phyloP scores from a whole-genome alignment of 1,139 yeast genomes.

The Lodderomyces orthopsilosis region DNA sequence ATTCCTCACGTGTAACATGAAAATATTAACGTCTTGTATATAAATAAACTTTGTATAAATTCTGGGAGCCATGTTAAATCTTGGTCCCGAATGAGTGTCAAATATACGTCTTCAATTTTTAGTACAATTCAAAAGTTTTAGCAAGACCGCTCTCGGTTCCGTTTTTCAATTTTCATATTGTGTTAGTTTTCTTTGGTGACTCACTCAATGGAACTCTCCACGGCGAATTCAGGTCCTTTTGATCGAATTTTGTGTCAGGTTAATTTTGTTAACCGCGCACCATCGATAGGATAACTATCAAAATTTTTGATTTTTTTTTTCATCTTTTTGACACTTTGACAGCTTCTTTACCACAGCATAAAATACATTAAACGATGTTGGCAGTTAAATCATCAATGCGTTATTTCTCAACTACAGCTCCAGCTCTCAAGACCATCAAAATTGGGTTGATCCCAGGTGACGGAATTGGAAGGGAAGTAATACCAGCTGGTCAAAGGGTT shows the following conservation, averaged over 20 bases:
- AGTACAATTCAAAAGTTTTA: too few relatives aligned
- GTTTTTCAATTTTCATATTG: not conserved
- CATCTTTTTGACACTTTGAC: not conserved
- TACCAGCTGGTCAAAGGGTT: slow-evolving; percentile 88
- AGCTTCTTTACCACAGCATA: not conserved
- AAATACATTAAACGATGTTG: slow-evolving; percentile 16
- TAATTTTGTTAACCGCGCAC: not conserved
- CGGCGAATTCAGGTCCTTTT: not conserved
- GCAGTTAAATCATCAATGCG: slow-evolving; percentile 28
- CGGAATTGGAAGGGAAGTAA: slow-evolving; percentile 96
- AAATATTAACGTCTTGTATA: not conserved
- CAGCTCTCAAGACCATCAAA: slow-evolving; percentile 36
- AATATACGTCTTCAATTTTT: too few relatives aligned
- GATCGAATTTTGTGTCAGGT: not conserved
- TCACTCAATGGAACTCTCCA: slow-evolving; percentile 2
- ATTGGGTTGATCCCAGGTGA: slow-evolving; percentile 89
- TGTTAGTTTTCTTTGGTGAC: not conserved
- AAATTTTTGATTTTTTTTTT: slow-evolving; percentile 2
- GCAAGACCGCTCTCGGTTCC: not conserved
- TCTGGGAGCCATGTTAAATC: not conserved
- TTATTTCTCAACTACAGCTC: slow-evolving; percentile 34
- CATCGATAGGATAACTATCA: not conserved
- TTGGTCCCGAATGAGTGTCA: too few relatives aligned
- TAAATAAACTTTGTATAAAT: not conserved
- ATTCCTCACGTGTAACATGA: not conserved